Evolutionary conservation across 768 basidiomycete species (phyloP).

Genomic region (Rhodotorula toruloides): DNA sequence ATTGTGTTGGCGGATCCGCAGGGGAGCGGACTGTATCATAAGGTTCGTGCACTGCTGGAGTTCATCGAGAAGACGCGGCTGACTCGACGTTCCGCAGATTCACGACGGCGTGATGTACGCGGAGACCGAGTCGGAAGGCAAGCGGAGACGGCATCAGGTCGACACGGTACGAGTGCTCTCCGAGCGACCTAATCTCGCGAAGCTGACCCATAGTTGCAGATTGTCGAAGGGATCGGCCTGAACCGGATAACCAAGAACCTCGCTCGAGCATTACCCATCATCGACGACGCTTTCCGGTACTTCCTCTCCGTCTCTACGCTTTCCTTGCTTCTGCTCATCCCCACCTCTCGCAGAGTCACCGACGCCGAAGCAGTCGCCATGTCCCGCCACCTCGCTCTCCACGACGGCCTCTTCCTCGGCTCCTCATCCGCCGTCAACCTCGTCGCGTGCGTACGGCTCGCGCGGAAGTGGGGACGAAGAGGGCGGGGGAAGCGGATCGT

Average conservation of each 20-base stretch:
- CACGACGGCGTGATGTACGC: conserved; percentile 94
- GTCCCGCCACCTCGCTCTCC: conserved; percentile 82
- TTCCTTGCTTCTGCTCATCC: neutral
- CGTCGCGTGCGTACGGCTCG: conserved; percentile 79
- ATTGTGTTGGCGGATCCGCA: conserved; percentile 84
- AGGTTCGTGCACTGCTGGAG: conserved; percentile 55
- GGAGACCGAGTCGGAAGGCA: conserved; percentile 85
- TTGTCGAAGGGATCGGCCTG: conserved; percentile 65
- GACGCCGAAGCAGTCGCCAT: conserved; percentile 93
- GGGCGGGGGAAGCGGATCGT: conserved; percentile 62
- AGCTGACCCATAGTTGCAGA: neutral
- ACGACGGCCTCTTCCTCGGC: conserved; percentile 90
- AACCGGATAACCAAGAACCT: conserved; percentile 90
- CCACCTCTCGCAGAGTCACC: conserved; percentile 59
- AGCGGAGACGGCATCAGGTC: conserved; percentile 84
- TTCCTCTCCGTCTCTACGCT: conserved; percentile 17
- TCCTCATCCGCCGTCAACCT: conserved; percentile 95
- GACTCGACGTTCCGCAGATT: conserved; percentile 46
- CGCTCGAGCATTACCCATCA: conserved; percentile 70
- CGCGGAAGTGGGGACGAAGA: conserved; percentile 58
- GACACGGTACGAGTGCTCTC: conserved; percentile 55
- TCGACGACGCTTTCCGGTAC: conserved; percentile 84
- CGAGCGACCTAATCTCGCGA: too few relatives aligned
- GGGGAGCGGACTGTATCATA: conserved; percentile 91
- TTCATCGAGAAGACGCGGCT: neutral